A percentile compares a stretch with the other conserved stretches of the same genome.
Conservation (phyloP, 2,329 filamentous ascomycete genomes). For the Ascosphaera apis region DNA sequence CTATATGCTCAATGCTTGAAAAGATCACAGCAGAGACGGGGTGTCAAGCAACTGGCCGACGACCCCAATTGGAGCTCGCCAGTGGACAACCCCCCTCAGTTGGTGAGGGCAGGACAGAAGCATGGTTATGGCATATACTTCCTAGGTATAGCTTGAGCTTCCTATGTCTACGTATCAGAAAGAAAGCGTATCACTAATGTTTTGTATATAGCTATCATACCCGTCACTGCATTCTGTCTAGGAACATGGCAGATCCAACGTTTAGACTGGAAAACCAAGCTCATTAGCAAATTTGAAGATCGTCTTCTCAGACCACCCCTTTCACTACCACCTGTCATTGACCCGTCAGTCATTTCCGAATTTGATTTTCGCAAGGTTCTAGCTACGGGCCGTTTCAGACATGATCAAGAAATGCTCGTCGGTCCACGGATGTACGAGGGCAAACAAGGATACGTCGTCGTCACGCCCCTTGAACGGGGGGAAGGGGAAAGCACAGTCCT, state of each 20-base stretch:
- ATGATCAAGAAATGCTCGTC: conserved; percentile 91
- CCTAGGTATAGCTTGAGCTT: conserved; percentile 30
- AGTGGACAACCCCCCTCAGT: conserved; percentile 60
- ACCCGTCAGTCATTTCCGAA: conserved; percentile 57
- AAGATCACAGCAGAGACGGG: conserved; percentile 16
- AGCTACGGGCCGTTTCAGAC: conserved; percentile 49
- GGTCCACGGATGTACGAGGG: conserved; percentile 78
- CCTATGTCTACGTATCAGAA: not conserved
- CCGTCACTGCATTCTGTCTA: conserved; percentile 68
- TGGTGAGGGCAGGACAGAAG: conserved; percentile 50
- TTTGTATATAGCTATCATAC: conserved; percentile 61
- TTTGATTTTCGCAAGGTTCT: conserved; percentile 81
- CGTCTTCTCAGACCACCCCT: conserved; percentile 66
- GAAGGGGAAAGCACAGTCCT: conserved; percentile 44
- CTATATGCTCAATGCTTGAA: conserved; percentile 15
- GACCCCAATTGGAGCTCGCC: conserved; percentile 64
- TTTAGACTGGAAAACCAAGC: conserved; percentile 77
- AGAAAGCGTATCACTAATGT: conserved; percentile 1
- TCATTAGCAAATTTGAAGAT: conserved; percentile 82
- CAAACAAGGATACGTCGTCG: conserved; percentile 69
- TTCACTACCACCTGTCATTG: conserved; percentile 61
- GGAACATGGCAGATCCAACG: conserved; percentile 93
- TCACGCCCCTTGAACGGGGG: conserved; percentile 67
- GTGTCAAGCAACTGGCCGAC: conserved; percentile 36
- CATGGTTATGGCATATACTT: conserved; percentile 66